A percentile compares a stretch with the other conserved stretches of the same genome.
These are phyloP conservation scores for Komagataella ulmi DNA, from an alignment of 805 yeast genomes.

Conservation along the genomic window DNA sequence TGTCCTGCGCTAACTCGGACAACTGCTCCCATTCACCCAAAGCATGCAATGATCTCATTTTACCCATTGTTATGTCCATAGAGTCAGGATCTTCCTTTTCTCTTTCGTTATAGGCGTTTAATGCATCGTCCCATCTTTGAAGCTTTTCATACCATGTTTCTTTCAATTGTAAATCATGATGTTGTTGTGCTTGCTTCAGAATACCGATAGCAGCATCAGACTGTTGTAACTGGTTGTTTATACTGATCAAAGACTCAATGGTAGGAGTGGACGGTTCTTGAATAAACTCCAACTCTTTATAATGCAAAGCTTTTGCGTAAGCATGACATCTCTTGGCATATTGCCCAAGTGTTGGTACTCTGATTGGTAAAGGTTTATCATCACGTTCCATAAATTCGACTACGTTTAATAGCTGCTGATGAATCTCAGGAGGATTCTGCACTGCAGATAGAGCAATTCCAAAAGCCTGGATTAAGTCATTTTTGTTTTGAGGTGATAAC, in stretches of 20 bases:
- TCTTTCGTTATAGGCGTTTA: slow-evolving; percentile 77
- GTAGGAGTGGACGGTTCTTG: slow-evolving; percentile 88
- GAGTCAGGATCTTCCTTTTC: slow-evolving; percentile 53
- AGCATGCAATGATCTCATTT: slow-evolving; percentile 95
- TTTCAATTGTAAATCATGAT: slow-evolving; percentile 79
- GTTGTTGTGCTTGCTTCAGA: slow-evolving; percentile 84
- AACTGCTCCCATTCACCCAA: slow-evolving; percentile 97
- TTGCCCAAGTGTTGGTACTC: slow-evolving; percentile 79
- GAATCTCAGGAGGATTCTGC: slow-evolving; percentile 90
- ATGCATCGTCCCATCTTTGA: slow-evolving; percentile 97
- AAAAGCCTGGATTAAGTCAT: slow-evolving; percentile 73
- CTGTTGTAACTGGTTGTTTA: slow-evolving; percentile 90
- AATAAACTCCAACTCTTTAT: slow-evolving; percentile 88
- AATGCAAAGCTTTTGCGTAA: slow-evolving; percentile 92
- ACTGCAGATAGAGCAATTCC: slow-evolving; percentile 83
- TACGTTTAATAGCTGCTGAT: slow-evolving; percentile 75
- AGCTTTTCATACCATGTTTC: slow-evolving; percentile 97
- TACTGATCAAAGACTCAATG: slow-evolving; percentile 81
- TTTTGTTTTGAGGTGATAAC: slow-evolving; percentile 77
- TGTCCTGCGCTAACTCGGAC: slow-evolving; percentile 70
- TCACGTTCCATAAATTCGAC: slow-evolving; percentile 98
- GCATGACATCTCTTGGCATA: slow-evolving; percentile 95
- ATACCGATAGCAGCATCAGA: slow-evolving; percentile 98
- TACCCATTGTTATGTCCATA: slow-evolving; percentile 89
- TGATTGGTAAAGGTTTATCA: slow-evolving; percentile 84